A percentile compares a stretch with the other conserved stretches of the same genome.
Conservation (phyloP, 2,329 filamentous ascomycete species). For the Venturia oleaginea region DNA sequence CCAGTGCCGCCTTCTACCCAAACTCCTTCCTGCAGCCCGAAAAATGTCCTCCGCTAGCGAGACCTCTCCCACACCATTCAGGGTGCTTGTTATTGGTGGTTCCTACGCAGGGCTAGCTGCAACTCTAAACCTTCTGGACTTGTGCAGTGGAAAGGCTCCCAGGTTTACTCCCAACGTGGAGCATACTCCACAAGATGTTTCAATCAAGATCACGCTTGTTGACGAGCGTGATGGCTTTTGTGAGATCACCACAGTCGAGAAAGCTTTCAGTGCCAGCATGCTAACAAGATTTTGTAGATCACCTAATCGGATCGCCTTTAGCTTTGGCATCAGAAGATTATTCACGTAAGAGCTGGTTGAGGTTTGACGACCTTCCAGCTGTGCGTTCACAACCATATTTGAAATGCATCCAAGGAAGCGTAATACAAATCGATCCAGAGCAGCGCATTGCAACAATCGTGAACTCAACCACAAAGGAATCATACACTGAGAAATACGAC, state of each 20-base stretch:
- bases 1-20: neutral
- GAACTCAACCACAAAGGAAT: neutral
- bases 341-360: conserved; percentile 60
- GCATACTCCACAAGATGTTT: conserved; percentile 13
- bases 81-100: conserved; percentile 60
- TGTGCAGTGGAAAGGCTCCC: conserved; percentile 47
- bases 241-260: neutral
- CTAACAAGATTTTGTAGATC: conserved; percentile 30
- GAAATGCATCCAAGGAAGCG: neutral
- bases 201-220: conserved; percentile 47
- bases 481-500: conserved; percentile 46
- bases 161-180: conserved; percentile 29
- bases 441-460: neutral
- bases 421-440: neutral
- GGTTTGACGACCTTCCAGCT: conserved; percentile 49
- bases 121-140: conserved; percentile 58
- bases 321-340: conserved; percentile 58
- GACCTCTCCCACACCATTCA: neutral
- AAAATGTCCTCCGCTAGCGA: neutral
- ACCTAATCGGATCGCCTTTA: conserved; percentile 67
- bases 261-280: neutral
- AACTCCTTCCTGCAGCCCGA: neutral
- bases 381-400: neutral
- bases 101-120: conserved; percentile 62
- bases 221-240: conserved; percentile 73